These are phyloP conservation scores for Podospora fimiseda DNA, from an alignment of 495 filamentous ascomycete genomes.

Conservation along the genomic window DNA sequence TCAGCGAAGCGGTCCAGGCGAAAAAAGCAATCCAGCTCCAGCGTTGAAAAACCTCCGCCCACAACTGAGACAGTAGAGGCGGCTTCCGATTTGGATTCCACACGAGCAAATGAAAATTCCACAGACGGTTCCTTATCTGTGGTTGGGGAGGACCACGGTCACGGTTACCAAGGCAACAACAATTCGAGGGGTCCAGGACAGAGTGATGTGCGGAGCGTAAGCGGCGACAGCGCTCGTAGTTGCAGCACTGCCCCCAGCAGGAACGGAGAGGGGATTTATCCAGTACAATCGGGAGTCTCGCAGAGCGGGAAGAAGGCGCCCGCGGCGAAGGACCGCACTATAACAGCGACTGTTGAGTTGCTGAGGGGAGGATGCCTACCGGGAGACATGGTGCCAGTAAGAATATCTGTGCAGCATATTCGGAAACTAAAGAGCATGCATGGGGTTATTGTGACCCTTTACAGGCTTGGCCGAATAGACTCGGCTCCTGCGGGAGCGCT, in stretches of 20 bases:
- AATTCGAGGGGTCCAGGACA: slow-evolving; percentile 27
- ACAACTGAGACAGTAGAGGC: slow-evolving; percentile 25
- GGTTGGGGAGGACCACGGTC: slow-evolving; percentile 29
- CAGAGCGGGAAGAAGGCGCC: slow-evolving; percentile 12
- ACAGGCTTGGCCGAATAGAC: slow-evolving; percentile 87
- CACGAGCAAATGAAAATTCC: slow-evolving; percentile 36
- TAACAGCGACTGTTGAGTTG: slow-evolving; percentile 81
- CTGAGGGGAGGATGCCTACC: slow-evolving; percentile 76
- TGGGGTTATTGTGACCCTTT: slow-evolving; percentile 88
- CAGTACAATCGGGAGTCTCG: slow-evolving; percentile 2
- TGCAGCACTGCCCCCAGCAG: slow-evolving; percentile 36
- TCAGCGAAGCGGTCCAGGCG: slow-evolving; percentile 50
- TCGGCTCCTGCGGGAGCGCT: slow-evolving; percentile 61
- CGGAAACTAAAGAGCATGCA: slow-evolving; percentile 83
- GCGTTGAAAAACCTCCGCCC: slow-evolving; percentile 19
- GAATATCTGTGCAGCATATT: slow-evolving; percentile 75
- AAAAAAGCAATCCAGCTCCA: slow-evolving; percentile 30
- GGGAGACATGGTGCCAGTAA: slow-evolving; percentile 75
- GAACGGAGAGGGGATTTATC: slow-evolving; percentile 27
- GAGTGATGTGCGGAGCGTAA: slow-evolving; percentile 42
- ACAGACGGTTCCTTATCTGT: slow-evolving; percentile 36
- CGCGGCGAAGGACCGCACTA: slow-evolving; percentile 53
- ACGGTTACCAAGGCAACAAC: slow-evolving; percentile 19
- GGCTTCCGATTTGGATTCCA: slow-evolving; percentile 33
- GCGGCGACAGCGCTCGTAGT: slow-evolving; percentile 40